Percentiles rank a stretch among this genome's conserved stretches.
Conservation (phyloP, 768 basidiomycete species). For the Podaxis sp. region DNA sequence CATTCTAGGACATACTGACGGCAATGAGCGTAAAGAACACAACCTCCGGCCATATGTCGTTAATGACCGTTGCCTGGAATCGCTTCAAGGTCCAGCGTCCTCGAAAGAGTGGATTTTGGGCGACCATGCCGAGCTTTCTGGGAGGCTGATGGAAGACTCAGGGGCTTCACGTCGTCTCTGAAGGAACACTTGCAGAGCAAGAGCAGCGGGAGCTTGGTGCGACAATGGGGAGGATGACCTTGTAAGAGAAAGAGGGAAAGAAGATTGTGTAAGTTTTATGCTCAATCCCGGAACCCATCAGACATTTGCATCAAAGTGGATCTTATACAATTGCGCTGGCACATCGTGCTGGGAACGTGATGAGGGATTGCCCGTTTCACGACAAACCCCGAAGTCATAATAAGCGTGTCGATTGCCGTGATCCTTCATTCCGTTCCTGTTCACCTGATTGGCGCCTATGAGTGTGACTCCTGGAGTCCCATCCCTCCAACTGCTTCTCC, state of each 20-base stretch:
- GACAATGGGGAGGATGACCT: neutral
- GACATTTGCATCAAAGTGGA: neutral
- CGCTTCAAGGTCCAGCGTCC: constrained; percentile 45
- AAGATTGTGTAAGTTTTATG: neutral
- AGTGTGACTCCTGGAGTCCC: no score
- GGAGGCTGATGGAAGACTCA: neutral
- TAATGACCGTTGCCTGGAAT: constrained; percentile 55
- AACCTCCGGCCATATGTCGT: constrained; percentile 64
- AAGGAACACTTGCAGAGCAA: neutral
- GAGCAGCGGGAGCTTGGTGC: neutral
- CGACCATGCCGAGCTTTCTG: constrained; percentile 30
- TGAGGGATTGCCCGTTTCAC: neutral
- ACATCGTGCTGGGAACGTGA: constrained; percentile 10
- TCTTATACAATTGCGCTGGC: neutral
- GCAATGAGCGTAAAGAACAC: constrained; percentile 59
- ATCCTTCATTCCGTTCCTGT: no score
- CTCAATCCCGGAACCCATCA: neutral
- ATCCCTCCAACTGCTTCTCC: no score
- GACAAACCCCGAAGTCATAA: neutral
- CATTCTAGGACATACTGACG: constrained; percentile 32
- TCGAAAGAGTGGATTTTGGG: constrained; percentile 41
- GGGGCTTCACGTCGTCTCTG: neutral
- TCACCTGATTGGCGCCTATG: no score
- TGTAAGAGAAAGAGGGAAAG: neutral
- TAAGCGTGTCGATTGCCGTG: no score